Evolutionary conservation across 306 rosid genomes (phyloP).

Genomic region (Luffa aegyptiaca): DNA sequence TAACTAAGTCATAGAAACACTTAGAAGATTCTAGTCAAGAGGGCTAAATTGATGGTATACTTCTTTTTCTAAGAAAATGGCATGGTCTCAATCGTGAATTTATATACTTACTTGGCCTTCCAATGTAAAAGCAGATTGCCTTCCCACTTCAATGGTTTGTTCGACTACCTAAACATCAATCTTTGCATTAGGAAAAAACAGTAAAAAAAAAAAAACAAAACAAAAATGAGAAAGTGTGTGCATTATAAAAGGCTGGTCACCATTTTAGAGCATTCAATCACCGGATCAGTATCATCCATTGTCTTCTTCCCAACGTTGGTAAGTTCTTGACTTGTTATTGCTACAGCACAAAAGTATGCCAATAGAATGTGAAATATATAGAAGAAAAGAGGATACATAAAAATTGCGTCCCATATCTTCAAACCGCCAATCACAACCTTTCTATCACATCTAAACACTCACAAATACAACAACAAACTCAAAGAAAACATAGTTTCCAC

Average conservation of each 20-base stretch:
- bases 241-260: background rate
- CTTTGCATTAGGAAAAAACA: background rate
- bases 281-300: background rate
- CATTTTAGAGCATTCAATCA: background rate
- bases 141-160: background rate
- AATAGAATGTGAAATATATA: background rate
- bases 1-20: background rate
- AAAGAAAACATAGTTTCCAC: background rate
- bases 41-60: background rate
- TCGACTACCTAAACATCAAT: background rate
- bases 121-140: background rate
- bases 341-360: conserved; percentile 1
- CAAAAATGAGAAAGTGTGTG: background rate
- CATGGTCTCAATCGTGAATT: background rate
- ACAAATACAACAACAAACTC: background rate
- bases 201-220: background rate
- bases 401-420: background rate
- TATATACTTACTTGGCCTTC: background rate
- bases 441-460: background rate
- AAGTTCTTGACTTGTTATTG: background rate
- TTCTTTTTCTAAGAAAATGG: background rate
- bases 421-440: background rate
- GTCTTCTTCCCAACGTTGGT: background rate
- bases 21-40: background rate
- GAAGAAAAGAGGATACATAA: background rate